A percentile compares a stretch with the other conserved stretches of the same genome.
Evolutionary conservation across 768 basidiomycete species (phyloP).

Genomic region (Lactarius quietus): DNA sequence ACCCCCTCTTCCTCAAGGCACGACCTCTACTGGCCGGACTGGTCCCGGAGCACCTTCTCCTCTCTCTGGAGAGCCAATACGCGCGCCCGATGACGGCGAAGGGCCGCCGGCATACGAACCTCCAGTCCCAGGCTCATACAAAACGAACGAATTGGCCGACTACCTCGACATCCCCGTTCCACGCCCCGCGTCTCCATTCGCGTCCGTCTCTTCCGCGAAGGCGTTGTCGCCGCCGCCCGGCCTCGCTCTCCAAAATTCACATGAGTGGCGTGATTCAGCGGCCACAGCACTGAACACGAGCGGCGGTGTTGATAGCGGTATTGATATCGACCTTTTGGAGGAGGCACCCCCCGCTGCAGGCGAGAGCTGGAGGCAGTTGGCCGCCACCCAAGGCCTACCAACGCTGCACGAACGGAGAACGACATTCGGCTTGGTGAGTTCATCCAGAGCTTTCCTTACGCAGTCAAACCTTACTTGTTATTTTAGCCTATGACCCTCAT

Average conservation of each 20-base stretch:
- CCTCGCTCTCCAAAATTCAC: conserved; percentile 33
- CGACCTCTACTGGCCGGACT: conserved; percentile 5
- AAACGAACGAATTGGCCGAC: conserved; percentile 36
- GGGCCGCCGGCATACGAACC: conserved; percentile 17
- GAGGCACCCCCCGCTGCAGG: conserved; percentile 63
- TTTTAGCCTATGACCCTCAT: conserved; percentile 42
- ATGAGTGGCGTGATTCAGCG: conserved; percentile 36
- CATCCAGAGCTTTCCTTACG: neutral
- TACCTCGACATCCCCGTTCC: conserved; percentile 58
- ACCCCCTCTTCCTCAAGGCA: conserved; percentile 35
- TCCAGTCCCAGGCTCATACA: neutral
- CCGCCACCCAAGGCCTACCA: conserved; percentile 38
- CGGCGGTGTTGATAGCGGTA: too few species aligned
- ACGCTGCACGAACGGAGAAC: conserved; percentile 39
- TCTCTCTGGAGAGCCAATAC: conserved; percentile 21
- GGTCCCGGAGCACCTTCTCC: conserved; percentile 15
- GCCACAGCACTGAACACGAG: conserved; percentile 17
- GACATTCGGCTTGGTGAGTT: conserved; percentile 62
- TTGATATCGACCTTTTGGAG: conserved; percentile 61
- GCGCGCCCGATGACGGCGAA: neutral
- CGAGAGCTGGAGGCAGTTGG: conserved; percentile 57
- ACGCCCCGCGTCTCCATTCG: conserved; percentile 50
- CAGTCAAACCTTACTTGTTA: neutral
- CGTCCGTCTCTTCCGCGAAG: conserved; percentile 36
- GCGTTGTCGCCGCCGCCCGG: conserved; percentile 36